Evolutionary conservation across 805 yeast species (phyloP).

Genomic region (Candida coleopterorum): DNA sequence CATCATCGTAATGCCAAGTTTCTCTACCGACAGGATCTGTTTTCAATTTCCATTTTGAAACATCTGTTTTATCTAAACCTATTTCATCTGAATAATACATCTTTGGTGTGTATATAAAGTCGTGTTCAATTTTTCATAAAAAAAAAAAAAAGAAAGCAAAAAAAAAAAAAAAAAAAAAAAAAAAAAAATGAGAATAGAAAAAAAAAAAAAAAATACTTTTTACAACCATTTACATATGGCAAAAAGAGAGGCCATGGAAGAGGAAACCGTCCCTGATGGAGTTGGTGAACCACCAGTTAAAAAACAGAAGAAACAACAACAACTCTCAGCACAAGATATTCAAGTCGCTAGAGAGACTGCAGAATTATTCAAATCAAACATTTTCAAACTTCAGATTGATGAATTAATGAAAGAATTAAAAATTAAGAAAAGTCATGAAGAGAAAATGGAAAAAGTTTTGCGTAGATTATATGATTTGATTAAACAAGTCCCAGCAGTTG

Average conservation of each 20-base stretch:
- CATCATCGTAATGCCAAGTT: conserved; percentile 66
- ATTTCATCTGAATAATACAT: conserved; percentile 65
- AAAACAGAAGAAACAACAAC: conserved; percentile 25
- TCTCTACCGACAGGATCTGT: conserved; percentile 72
- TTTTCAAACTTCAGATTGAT: conserved; percentile 92
- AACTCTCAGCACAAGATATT: conserved; percentile 70
- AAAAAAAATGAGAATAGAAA: too few species aligned
- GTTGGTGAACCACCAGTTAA: conserved; percentile 26
- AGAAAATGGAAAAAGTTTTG: conserved; percentile 66
- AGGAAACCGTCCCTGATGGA: conserved; percentile 11
- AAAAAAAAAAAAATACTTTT: neutral
- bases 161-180: conserved; percentile 1
- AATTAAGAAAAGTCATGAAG: conserved; percentile 63
- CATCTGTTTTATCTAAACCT: conserved; percentile 67
- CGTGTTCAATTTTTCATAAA: conserved; percentile 5
- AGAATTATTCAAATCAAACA: conserved; percentile 89
- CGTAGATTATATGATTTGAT: conserved; percentile 70
- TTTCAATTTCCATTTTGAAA: conserved; percentile 66
- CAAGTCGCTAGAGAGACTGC: conserved; percentile 92
- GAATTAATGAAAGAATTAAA: conserved; percentile 79
- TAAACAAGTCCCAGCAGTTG: conserved; percentile 56
- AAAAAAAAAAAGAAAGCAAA: too few species aligned
- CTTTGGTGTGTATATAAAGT: conserved; percentile 7
- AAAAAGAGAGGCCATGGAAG: conserved; percentile 18
- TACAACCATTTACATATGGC: conserved; percentile 13